Base-by-base conservation (phyloP, 2,329 filamentous ascomycete species). In the Herpotrichia juniperi region DNA sequence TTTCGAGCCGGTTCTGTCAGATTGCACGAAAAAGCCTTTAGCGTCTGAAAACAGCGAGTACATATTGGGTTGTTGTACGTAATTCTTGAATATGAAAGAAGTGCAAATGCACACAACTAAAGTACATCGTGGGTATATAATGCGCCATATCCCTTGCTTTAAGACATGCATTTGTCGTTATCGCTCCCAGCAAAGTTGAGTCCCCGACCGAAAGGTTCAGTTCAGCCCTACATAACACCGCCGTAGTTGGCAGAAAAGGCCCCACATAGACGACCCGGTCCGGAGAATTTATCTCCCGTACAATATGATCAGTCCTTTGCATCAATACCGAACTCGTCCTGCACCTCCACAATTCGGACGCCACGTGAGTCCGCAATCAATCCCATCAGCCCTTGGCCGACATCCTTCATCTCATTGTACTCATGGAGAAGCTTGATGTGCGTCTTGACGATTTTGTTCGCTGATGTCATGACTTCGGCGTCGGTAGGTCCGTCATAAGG, bases 401-500 rank as follows among this genome's bases (percentile, higher is more conserved):
- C 76, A 68, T 90, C 87, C 56, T 86, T 85, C 61, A 89, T 84
- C 68, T 89, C 87, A 62, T 90, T 90, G 73, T 90, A 90, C 51
- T 83, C 76, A 58, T 89, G 86, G 26, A 90, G 76, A 3, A 87
- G 75, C 52, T 79, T 79, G 63, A 90, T 90, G 67, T 90, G 87
- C 26, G 76, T 74, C 48, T 84, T 81, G 46, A 88, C 83, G 9
- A 83, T 82, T 17, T 74, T 72, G 34, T 81, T 76, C 0, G 83
- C 78, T 10, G 78, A 75, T 12, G 58, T 70, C 55, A 75, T 67
- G 4, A 74, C 52, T 8, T 71, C 66, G n/a, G 52, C 55, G 2
- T 70, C 63, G 11, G 66, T 67, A 28, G 65, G 60, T 35, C 63
- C 73, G 51, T 60, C 61, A 43, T 54, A 46, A 5, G 51, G 43